Percentiles rank a stretch among this genome's conserved stretches.
phyloP scores from a whole-genome alignment of 2,329 filamentous ascomycete genomes.

The Dactylonectria estremocensis region DNA sequence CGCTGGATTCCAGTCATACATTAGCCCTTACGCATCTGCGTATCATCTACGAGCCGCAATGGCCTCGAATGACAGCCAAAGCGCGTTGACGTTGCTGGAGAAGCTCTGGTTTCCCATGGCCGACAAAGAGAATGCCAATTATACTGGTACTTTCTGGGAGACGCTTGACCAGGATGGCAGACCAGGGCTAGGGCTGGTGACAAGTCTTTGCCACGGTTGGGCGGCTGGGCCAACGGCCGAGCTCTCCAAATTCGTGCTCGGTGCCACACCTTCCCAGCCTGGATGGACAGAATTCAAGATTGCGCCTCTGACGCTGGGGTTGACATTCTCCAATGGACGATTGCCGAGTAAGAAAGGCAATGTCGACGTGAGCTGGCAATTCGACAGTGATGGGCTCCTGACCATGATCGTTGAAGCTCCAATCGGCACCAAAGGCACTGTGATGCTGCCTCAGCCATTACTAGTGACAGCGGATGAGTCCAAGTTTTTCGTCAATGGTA shows the following conservation, averaged over 20 bases:
- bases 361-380: too few relatives aligned
- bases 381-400: too few relatives aligned
- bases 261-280: constrained; percentile 38
- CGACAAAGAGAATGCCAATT: constrained; percentile 41
- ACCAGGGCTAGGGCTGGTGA: constrained; percentile 46
- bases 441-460: too few relatives aligned
- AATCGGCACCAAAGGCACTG: too few relatives aligned
- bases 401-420: too few relatives aligned
- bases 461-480: too few relatives aligned
- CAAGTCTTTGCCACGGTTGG: constrained; percentile 55
- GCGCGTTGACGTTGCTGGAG: constrained; percentile 35
- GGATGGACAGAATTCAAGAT: constrained; percentile 35
- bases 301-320: background rate
- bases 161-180: constrained; percentile 42
- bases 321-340: too few relatives aligned
- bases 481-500: too few relatives aligned
- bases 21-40: constrained; percentile 49
- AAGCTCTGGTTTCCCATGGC: constrained; percentile 50
- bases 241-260: constrained; percentile 49
- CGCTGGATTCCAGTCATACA: constrained; percentile 38
- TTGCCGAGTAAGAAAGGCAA: too few relatives aligned
- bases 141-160: constrained; percentile 52
- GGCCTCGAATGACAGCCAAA: constrained; percentile 24
- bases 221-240: constrained; percentile 52
- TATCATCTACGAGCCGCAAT: constrained; percentile 52